Evolutionary conservation across 805 yeast genomes (phyloP).

Genomic region (Wickerhamiella qilinensis): DNA sequence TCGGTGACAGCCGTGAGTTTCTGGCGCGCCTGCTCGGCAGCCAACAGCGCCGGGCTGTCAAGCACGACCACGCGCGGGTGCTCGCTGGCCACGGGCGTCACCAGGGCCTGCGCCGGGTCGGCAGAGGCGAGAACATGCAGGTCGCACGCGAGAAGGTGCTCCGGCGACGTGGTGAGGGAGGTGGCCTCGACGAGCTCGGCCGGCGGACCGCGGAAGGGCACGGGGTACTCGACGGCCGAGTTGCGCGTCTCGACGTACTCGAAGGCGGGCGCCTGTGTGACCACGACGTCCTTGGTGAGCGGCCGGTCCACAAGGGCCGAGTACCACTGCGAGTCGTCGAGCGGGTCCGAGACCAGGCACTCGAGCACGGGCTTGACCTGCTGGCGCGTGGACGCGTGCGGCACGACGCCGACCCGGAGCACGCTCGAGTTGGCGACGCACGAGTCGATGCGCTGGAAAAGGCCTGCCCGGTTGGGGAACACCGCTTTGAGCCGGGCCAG

Average conservation of each 20-base stretch:
- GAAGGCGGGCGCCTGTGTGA: conserved; percentile 16
- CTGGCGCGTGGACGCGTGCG: conserved; percentile 13
- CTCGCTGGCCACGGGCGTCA: conserved; percentile 7
- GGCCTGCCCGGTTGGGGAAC: conserved; percentile 16
- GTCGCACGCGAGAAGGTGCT: conserved; percentile 18
- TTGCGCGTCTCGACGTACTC: conserved; percentile 20
- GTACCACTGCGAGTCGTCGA: conserved; percentile 21
- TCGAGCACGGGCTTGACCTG: conserved; percentile 16
- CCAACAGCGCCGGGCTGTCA: conserved; percentile 2
- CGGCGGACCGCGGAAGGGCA: conserved; percentile 13
- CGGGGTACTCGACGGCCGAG: conserved; percentile 19
- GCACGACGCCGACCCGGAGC: conserved; percentile 18
- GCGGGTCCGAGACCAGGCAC: conserved; percentile 21
- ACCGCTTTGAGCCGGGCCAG: conserved; percentile 10
- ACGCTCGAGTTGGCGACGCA: conserved; percentile 10
- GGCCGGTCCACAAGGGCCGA: conserved; percentile 15
- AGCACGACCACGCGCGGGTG: conserved; percentile 14
- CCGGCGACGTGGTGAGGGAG: conserved; percentile 16
- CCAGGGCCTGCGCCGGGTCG: conserved; percentile 11
- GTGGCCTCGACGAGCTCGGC: conserved; percentile 20
- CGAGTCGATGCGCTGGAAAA: conserved; percentile 16
- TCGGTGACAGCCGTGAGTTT: not conserved
- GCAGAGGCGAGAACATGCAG: conserved; percentile 14
- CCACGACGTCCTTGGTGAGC: conserved; percentile 20
- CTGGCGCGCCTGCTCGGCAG: not conserved